A percentile compares a stretch with the other conserved stretches of the same genome.
These are phyloP conservation scores for Barnettozyma siamensis DNA, from an alignment of 805 yeast species.

Conservation along the genomic window DNA sequence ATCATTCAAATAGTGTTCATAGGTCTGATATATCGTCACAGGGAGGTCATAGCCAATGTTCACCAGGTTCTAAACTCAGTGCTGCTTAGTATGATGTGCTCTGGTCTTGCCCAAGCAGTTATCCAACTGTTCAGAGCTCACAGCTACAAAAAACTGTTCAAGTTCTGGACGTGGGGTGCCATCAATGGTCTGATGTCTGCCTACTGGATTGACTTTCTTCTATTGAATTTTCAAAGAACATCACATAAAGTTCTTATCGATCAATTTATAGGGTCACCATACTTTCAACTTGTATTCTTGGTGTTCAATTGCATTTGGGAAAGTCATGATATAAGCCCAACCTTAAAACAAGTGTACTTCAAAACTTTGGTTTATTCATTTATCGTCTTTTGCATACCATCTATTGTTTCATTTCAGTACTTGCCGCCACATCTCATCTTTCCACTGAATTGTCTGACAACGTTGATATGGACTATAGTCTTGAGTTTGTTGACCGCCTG, in stretches of 20 bases:
- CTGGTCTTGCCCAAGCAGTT: slow-evolving; percentile 21
- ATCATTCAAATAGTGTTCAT: slow-evolving; percentile 8
- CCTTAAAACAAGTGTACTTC: slow-evolving; percentile 34
- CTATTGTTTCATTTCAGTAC: slow-evolving; percentile 43
- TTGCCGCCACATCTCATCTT: slow-evolving; percentile 46
- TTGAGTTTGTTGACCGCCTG: slow-evolving; percentile 31
- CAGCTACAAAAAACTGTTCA: slow-evolving; percentile 24
- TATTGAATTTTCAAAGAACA: slow-evolving; percentile 31
- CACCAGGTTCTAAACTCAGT: slow-evolving; percentile 23
- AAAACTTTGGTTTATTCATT: slow-evolving; percentile 47
- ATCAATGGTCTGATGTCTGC: slow-evolving; percentile 51
- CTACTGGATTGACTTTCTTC: slow-evolving; percentile 48
- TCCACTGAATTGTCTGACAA: slow-evolving; percentile 53
- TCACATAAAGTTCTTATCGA: slow-evolving; percentile 42
- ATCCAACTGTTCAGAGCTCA: slow-evolving; percentile 21
- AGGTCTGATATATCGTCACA: slow-evolving; percentile 12
- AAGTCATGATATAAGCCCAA: slow-evolving; percentile 30
- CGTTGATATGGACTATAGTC: slow-evolving; percentile 50
- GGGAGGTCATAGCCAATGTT: slow-evolving; percentile 20
- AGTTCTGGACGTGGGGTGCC: slow-evolving; percentile 56
- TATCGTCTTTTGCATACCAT: slow-evolving; percentile 55
- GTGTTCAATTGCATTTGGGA: slow-evolving; percentile 53
- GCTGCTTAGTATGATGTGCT: slow-evolving; percentile 19
- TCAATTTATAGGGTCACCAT: slow-evolving; percentile 49
- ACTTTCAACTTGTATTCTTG: slow-evolving; percentile 47